phyloP scores from a whole-genome alignment of 2,329 filamentous ascomycete species.

The Salinomyces thailandicus region DNA sequence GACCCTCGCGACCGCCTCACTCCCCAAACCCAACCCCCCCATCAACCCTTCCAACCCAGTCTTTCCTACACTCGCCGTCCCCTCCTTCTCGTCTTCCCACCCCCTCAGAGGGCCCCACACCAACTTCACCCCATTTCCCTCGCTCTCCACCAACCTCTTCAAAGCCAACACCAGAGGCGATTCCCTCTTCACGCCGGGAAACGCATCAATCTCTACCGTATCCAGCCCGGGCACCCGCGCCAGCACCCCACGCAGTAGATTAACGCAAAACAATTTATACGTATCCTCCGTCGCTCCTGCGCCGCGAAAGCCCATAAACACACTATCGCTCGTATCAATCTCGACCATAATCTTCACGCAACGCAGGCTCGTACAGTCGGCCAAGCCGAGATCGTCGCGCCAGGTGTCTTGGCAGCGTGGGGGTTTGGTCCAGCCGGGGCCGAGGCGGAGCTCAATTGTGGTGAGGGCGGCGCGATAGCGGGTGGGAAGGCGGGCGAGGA shows the following conservation, averaged over 20 bases:
- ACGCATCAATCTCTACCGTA: conserved; percentile 60
- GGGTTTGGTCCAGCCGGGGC: conserved; percentile 61
- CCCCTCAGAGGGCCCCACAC: conserved; percentile 57
- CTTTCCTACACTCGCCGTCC: conserved; percentile 13
- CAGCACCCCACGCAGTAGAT: conserved; percentile 48
- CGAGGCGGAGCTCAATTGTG: conserved; percentile 58
- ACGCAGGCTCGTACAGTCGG: conserved; percentile 49
- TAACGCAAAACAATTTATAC: conserved; percentile 56
- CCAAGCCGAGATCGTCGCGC: conserved; percentile 50
- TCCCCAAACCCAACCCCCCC: conserved; percentile 10
- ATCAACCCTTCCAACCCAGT: conserved; percentile 11
- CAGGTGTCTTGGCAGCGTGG: conserved; percentile 60
- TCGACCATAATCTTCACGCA: conserved; percentile 59
- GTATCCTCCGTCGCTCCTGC: conserved; percentile 48
- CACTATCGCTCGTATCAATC: conserved; percentile 53
- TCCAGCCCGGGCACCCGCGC: conserved; percentile 46
- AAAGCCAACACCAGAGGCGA: conserved; percentile 55
- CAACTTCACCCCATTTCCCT: conserved; percentile 42
- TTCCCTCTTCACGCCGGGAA: conserved; percentile 52
- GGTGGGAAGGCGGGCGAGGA: conserved; percentile 55
- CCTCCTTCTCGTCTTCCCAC: conserved; percentile 51
- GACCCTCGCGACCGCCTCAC: conserved; percentile 3
- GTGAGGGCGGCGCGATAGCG: conserved; percentile 51
- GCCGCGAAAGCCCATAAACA: conserved; percentile 56
- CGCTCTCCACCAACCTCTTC: conserved; percentile 35